Evolutionary conservation across 768 basidiomycete genomes (phyloP).

Genomic region (Lactarius hatsudake): DNA sequence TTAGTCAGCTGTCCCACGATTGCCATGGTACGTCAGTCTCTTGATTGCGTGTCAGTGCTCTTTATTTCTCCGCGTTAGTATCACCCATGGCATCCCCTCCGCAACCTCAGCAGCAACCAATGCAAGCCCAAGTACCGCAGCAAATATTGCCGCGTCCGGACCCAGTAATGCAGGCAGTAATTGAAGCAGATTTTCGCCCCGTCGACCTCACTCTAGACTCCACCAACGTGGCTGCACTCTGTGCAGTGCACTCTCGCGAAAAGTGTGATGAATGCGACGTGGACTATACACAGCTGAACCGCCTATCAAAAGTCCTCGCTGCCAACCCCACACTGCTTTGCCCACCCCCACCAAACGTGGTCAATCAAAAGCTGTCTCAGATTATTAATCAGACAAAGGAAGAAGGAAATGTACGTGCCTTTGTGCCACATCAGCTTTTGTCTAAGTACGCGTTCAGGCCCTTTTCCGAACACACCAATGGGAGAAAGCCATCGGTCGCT

Average conservation of each 20-base stretch:
- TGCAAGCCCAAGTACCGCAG: constrained; percentile 35
- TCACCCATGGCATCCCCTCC: constrained; percentile 39
- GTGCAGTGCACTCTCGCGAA: constrained; percentile 64
- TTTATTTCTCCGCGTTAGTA: constrained; percentile 29
- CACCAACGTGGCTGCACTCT: constrained; percentile 56
- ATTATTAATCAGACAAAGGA: constrained; percentile 81
- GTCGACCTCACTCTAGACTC: constrained; percentile 54
- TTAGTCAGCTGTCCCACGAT: constrained; percentile 25
- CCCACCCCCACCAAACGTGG: constrained; percentile 76
- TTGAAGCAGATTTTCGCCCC: constrained; percentile 68
- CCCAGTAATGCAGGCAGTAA: constrained; percentile 69
- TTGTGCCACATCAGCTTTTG: constrained; percentile 29
- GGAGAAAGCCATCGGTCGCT: constrained; percentile 69
- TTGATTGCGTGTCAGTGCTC: background rate
- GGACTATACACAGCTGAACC: constrained; percentile 75
- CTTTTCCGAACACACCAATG: constrained; percentile 76
- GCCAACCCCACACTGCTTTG: constrained; percentile 69
- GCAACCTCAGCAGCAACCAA: constrained; percentile 34
- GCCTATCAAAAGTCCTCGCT: constrained; percentile 66
- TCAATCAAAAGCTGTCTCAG: constrained; percentile 72
- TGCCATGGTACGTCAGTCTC: background rate
- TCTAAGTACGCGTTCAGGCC: constrained; percentile 42
- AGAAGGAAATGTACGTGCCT: constrained; percentile 81
- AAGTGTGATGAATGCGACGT: constrained; percentile 70
- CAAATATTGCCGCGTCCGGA: constrained; percentile 55